phyloP scores from a whole-genome alignment of 164 flowering plant genomes.

The Liriodendron chinense region DNA sequence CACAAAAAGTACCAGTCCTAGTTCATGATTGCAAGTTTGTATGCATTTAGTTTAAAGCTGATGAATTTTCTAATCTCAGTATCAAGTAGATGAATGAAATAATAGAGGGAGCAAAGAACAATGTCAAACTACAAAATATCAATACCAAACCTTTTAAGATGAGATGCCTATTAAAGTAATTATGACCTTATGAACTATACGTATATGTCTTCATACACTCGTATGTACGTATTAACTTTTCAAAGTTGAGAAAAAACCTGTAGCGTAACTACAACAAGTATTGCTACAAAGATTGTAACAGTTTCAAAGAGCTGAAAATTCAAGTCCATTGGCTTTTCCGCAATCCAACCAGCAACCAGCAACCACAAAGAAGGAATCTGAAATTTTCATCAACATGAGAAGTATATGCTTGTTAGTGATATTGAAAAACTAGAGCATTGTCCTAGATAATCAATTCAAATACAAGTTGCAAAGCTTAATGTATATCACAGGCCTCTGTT shows the following conservation, averaged over 20 bases:
- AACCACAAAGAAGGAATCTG: slow-evolving; percentile 85
- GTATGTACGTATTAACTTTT: not conserved
- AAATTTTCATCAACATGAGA: slow-evolving; percentile 15
- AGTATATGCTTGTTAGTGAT: not conserved
- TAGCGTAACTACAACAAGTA: slow-evolving; percentile 68
- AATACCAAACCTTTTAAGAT: too few species aligned
- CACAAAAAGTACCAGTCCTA: too few species aligned
- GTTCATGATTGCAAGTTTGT: too few species aligned
- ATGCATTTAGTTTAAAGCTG: too few species aligned
- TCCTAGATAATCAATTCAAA: not conserved
- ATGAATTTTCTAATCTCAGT: too few species aligned
- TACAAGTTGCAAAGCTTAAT: not conserved
- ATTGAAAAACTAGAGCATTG: not conserved
- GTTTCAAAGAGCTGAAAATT: slow-evolving; percentile 77
- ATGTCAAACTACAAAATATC: not conserved
- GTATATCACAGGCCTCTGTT: too few species aligned
- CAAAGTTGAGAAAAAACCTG: slow-evolving; percentile 42
- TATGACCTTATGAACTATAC: too few species aligned
- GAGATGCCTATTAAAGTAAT: too few species aligned
- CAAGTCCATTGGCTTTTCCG: slow-evolving; percentile 71
- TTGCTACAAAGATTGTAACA: slow-evolving; percentile 67
- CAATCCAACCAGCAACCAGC: slow-evolving; percentile 67
- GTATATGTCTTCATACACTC: too few species aligned
- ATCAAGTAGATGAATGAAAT: too few species aligned
- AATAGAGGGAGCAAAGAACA: not conserved